Conservation (phyloP, 169 alveolate genomes). For the Miamiensis avidus region DNA sequence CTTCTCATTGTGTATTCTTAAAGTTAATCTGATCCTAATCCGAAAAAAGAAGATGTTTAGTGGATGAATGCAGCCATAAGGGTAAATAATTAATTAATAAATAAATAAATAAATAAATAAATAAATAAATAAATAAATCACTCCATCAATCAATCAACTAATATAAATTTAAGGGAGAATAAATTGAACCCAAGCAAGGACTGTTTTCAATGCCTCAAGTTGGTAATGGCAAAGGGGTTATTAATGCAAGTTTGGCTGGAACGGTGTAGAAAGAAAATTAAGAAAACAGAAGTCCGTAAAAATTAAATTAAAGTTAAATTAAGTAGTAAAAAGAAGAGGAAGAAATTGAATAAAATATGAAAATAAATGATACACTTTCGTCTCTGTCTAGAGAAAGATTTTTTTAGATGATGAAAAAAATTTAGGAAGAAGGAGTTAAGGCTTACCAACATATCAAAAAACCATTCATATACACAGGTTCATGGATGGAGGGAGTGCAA, state of each 20-base stretch:
- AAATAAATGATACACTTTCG: neutral
- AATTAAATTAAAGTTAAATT: no score
- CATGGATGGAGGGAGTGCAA: conserved; percentile 73
- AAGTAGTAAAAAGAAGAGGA: no score
- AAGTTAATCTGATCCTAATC: neutral
- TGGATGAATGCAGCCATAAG: conserved; percentile 28
- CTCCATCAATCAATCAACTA: no score
- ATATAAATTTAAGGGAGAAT: no score
- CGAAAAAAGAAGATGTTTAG: conserved; percentile 14
- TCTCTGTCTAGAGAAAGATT: neutral
- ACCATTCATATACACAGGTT: conserved; percentile 71
- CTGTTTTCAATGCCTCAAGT: no score
- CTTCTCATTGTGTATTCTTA: conserved; percentile 60
- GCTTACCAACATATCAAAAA: conserved; percentile 67
- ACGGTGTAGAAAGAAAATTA: neutral
- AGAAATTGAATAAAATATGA: no score
- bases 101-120: no score
- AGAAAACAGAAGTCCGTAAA: neutral
- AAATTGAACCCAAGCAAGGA: no score
- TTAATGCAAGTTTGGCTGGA: neutral
- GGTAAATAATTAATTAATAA: neutral
- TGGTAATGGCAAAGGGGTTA: neutral
- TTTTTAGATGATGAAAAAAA: conserved; percentile 57
- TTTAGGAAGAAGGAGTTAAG: conserved; percentile 75
- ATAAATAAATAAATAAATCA: no score